phyloP scores from a whole-genome alignment of 2,329 filamentous ascomycete genomes.

The Exophiala sp. region DNA sequence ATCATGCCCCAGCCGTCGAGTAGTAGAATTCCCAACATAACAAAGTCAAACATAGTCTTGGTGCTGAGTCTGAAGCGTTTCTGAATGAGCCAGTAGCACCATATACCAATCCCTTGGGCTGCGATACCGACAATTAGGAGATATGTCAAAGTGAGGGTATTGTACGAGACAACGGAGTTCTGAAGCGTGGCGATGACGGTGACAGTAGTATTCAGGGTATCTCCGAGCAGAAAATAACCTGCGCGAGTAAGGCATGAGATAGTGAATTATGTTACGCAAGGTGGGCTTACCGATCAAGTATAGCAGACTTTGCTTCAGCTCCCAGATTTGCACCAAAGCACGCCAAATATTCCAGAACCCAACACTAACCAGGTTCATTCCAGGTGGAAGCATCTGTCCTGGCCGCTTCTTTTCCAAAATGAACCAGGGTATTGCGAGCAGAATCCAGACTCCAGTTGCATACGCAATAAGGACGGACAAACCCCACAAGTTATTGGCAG shows the following conservation, averaged over 20 bases:
- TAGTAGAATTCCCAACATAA: constrained; percentile 60
- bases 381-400: constrained; percentile 50
- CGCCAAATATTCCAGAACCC: constrained; percentile 61
- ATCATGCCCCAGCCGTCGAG: constrained; percentile 59
- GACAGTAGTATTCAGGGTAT: constrained; percentile 66
- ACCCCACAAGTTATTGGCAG: constrained; percentile 63
- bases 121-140: constrained; percentile 64
- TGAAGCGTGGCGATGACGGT: constrained; percentile 65
- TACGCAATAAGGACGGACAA: constrained; percentile 64
- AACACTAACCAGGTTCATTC: constrained; percentile 50
- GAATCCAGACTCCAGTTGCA: constrained; percentile 61
- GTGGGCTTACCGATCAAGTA: constrained; percentile 55
- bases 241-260: not conserved
- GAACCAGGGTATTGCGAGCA: constrained; percentile 65
- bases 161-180: constrained; percentile 62
- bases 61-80: constrained; percentile 57
- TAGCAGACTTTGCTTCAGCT: constrained; percentile 61
- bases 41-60: constrained; percentile 66
- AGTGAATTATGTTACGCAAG: not conserved
- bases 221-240: constrained; percentile 65
- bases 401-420: constrained; percentile 61
- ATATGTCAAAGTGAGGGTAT: constrained; percentile 63
- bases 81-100: constrained; percentile 60
- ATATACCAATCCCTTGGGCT: constrained; percentile 62
- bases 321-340: constrained; percentile 59